phyloP scores from a whole-genome alignment of 2,329 filamentous ascomycete genomes.

The Xylaria sp. region DNA sequence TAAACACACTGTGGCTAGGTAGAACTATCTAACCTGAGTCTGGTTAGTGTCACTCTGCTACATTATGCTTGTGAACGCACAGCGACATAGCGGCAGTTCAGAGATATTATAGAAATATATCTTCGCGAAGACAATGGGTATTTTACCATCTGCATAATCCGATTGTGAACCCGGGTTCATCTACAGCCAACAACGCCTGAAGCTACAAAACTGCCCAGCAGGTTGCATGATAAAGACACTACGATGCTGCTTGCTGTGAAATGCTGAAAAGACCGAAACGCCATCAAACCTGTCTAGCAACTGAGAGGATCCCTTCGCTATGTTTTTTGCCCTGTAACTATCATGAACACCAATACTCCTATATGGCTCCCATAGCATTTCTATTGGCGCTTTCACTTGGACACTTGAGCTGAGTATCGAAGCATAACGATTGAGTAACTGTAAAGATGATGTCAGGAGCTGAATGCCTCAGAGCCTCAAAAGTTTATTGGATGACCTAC shows the following conservation, averaged over 20 bases:
- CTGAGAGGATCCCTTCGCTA: background rate
- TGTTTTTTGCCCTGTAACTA: background rate
- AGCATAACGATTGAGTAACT: slow-evolving; percentile 62
- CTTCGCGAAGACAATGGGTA: slow-evolving; percentile 11
- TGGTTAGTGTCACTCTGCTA: no score
- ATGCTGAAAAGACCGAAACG: background rate
- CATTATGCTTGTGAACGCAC: background rate
- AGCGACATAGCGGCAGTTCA: background rate
- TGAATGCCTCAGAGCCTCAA: background rate
- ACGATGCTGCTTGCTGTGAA: background rate
- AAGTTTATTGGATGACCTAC: slow-evolving; percentile 53
- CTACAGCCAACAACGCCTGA: background rate
- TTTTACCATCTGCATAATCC: background rate
- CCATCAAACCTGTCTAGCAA: slow-evolving; percentile 4
- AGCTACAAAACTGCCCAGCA: background rate
- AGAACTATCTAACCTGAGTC: background rate
- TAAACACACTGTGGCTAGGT: background rate
- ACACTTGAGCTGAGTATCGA: slow-evolving; percentile 52
- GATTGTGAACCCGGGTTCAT: background rate
- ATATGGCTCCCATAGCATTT: slow-evolving; percentile 12
- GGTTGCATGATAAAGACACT: background rate
- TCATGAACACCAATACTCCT: slow-evolving; percentile 32
- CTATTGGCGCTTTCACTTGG: slow-evolving; percentile 28
- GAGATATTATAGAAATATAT: background rate
- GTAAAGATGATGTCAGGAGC: slow-evolving; percentile 26